phyloP scores from a whole-genome alignment of 257 asterid species.

The Fraxinus quadrangulata region DNA sequence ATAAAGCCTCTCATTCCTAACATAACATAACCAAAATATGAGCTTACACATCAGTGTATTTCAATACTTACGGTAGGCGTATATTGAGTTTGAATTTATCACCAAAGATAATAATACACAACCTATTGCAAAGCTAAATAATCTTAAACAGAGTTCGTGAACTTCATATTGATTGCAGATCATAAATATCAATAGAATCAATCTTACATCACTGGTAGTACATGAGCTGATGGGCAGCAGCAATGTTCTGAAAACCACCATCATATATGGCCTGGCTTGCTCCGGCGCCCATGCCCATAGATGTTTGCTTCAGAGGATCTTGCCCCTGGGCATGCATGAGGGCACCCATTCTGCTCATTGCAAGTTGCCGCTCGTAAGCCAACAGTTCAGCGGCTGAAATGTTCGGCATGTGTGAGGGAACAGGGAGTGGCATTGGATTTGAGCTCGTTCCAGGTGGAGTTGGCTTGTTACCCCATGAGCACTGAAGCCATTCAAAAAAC shows the following conservation, averaged over 20 bases:
- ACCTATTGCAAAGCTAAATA: neutral
- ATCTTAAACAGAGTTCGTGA: neutral
- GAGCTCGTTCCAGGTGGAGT: conserved; percentile 87
- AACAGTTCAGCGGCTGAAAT: conserved; percentile 63
- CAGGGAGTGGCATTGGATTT: conserved; percentile 91
- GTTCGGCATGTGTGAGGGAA: conserved; percentile 54
- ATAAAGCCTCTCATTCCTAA: conserved; percentile 28
- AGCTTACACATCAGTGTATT: conserved; percentile 28
- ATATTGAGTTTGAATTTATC: neutral
- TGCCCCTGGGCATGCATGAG: conserved; percentile 64
- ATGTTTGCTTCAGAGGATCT: conserved; percentile 58
- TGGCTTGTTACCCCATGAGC: conserved; percentile 98
- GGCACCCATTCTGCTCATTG: conserved; percentile 74
- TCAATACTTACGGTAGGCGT: neutral
- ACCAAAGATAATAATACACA: neutral
- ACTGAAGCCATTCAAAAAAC: conserved; percentile 40
- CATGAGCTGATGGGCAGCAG: conserved; percentile 92
- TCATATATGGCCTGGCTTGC: conserved; percentile 95
- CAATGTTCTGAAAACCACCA: conserved; percentile 78
- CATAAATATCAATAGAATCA: conserved; percentile 12
- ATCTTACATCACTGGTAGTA: conserved; percentile 60
- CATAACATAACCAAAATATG: conserved; percentile 16
- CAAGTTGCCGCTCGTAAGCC: conserved; percentile 77
- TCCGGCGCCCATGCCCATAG: conserved; percentile 66
- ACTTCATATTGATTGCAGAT: neutral